phyloP scores from a whole-genome alignment of 2,329 filamentous ascomycete species.

The Aspergillus niger region DNA sequence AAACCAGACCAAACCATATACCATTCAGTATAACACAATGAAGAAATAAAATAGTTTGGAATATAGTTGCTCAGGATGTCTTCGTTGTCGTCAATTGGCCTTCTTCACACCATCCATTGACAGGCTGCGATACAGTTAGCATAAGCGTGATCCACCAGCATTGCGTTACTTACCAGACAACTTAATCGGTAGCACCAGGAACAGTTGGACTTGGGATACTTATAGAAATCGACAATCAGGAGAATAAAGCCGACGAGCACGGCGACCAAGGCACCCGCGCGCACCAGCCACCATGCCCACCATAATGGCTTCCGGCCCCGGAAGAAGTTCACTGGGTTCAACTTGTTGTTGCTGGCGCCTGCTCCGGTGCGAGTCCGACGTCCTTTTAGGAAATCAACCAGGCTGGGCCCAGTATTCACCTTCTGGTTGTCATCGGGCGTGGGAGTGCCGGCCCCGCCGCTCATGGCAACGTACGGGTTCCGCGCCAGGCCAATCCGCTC shows the following conservation, averaged over 20 bases:
- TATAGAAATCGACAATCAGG: constrained; percentile 88
- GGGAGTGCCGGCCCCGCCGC: constrained; percentile 45
- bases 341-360: constrained; percentile 55
- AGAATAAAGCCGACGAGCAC: constrained; percentile 84
- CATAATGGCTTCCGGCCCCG: constrained; percentile 88
- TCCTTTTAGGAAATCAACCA: constrained; percentile 47
- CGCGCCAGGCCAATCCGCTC: constrained; percentile 70
- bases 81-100: constrained; percentile 29
- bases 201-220: constrained; percentile 68
- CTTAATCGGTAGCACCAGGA: constrained; percentile 94
- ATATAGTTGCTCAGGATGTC: background rate
- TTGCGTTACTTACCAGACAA: constrained; percentile 71
- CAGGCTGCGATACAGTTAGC: constrained; percentile 34
- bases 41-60: background rate
- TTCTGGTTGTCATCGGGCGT: constrained; percentile 42
- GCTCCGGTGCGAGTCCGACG: constrained; percentile 58
- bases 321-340: constrained; percentile 68
- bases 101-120: constrained; percentile 49
- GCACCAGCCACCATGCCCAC: constrained; percentile 96
- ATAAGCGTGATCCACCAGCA: background rate
- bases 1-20: background rate
- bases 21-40: background rate
- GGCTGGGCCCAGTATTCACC: constrained; percentile 60
- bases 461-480: constrained; percentile 71
- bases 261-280: constrained; percentile 74